phyloP scores from a whole-genome alignment of 257 asterid species.

The Capsicum chinense region DNA sequence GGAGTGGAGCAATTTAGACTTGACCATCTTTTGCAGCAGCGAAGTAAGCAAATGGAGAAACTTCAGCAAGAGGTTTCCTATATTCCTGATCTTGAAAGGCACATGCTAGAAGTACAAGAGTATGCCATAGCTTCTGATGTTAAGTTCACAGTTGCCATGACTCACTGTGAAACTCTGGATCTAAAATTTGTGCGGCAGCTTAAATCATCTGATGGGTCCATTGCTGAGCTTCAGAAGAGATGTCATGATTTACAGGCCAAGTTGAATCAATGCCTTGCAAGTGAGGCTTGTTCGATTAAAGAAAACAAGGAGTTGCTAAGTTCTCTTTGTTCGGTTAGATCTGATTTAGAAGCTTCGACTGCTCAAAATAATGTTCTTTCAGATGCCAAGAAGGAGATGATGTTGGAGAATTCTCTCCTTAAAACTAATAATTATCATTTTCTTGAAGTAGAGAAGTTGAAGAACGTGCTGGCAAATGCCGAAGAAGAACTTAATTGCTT shows the following conservation, averaged over 20 bases:
- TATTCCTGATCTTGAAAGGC: conserved; percentile 56
- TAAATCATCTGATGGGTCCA: conserved; percentile 48
- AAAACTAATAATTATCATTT: conserved; percentile 43
- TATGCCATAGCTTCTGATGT: conserved; percentile 60
- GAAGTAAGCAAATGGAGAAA: no score
- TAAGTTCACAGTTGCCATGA: conserved; percentile 51
- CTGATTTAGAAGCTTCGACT: conserved; percentile 55
- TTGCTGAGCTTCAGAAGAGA: conserved; percentile 53
- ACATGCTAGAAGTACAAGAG: conserved; percentile 57
- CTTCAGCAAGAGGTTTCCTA: conserved; percentile 32
- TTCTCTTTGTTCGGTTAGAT: conserved; percentile 49
- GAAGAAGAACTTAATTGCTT: conserved; percentile 57
- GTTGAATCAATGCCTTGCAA: conserved; percentile 48
- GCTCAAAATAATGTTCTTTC: conserved; percentile 64
- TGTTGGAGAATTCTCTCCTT: conserved; percentile 45
- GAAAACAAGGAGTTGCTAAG: conserved; percentile 52
- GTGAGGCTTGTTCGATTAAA: conserved; percentile 53
- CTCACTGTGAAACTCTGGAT: conserved; percentile 47
- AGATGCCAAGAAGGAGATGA: conserved; percentile 52
- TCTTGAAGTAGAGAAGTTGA: conserved; percentile 51
- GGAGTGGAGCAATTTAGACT: no score
- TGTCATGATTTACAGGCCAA: conserved; percentile 46
- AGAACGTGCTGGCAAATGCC: conserved; percentile 41
- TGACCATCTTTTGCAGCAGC: no score
- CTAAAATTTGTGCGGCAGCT: conserved; percentile 54